Evolutionary conservation across 2,329 filamentous ascomycete genomes (phyloP).

Genomic region (Ophioceras dolichostomum): DNA sequence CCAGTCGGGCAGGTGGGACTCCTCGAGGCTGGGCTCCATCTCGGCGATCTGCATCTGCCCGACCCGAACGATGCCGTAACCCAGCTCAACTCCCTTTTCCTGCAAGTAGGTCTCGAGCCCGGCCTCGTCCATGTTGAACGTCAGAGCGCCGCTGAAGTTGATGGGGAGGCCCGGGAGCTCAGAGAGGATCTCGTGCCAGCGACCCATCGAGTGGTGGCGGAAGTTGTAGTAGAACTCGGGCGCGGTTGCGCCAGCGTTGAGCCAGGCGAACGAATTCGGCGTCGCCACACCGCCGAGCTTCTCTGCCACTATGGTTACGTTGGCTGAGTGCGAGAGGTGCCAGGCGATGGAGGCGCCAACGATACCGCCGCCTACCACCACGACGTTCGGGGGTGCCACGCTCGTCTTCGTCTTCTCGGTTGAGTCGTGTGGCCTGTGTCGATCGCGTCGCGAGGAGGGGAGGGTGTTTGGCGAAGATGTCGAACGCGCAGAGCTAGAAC

Average conservation of each 20-base stretch:
- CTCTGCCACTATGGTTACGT: conserved; percentile 16
- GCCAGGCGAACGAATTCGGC: conserved; percentile 19
- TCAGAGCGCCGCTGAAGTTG: conserved; percentile 13
- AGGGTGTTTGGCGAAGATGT: too few relatives aligned
- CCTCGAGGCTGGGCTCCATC: conserved; percentile 11
- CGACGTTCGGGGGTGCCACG: conserved; percentile 6
- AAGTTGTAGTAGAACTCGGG: conserved; percentile 16
- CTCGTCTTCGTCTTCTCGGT: conserved; percentile 2
- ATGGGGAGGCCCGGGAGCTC: conserved; percentile 12
- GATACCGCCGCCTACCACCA: conserved; percentile 15
- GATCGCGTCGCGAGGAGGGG: too few relatives aligned
- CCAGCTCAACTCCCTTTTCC: conserved; percentile 13
- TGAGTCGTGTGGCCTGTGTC: too few relatives aligned
- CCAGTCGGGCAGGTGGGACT: conserved; percentile 11
- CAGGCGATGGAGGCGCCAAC: conserved; percentile 18
- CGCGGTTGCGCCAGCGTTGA: conserved; percentile 16
- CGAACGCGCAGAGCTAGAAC: too few relatives aligned
- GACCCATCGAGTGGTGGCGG: conserved; percentile 14
- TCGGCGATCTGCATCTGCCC: conserved; percentile 8
- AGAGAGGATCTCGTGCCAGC: conserved; percentile 12
- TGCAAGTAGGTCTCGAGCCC: conserved; percentile 12
- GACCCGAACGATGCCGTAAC: conserved; percentile 13
- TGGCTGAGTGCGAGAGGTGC: conserved; percentile 13
- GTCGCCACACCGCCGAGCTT: conserved; percentile 16
- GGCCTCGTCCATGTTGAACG: conserved; percentile 11